These are phyloP conservation scores for Amanita pseudoporphyria DNA, from an alignment of 768 basidiomycete genomes.

Conservation along the genomic window DNA sequence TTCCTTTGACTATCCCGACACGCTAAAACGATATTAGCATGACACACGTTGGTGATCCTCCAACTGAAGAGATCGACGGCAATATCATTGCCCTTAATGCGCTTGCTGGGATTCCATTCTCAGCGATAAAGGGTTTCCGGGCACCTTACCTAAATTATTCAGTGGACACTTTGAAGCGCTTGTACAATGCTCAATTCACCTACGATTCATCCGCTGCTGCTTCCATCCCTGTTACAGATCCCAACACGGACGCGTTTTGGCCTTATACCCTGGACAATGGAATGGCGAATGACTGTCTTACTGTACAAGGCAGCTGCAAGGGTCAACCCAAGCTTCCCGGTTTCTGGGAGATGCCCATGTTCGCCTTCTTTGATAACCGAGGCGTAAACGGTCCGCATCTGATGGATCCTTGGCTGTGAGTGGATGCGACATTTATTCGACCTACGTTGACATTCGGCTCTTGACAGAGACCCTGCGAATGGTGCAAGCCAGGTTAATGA, in stretches of 20 bases:
- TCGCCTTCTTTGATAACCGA: constrained; percentile 57
- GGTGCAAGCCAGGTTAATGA: constrained; percentile 43
- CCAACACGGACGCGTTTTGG: constrained; percentile 69
- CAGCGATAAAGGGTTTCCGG: constrained; percentile 60
- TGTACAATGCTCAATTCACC: constrained; percentile 48
- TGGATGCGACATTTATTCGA: constrained; percentile 6
- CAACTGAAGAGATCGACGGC: constrained; percentile 60
- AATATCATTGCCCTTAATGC: constrained; percentile 74
- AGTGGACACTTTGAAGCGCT: constrained; percentile 47
- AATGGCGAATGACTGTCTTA: constrained; percentile 68
- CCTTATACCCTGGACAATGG: constrained; percentile 77
- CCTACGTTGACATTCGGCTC: not conserved
- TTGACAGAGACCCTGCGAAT: constrained; percentile 41
- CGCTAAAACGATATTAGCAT: constrained; percentile 35
- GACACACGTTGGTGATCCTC: constrained; percentile 64
- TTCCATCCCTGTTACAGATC: constrained; percentile 55
- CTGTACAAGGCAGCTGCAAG: constrained; percentile 44
- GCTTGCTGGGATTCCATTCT: constrained; percentile 65
- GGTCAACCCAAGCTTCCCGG: constrained; percentile 67
- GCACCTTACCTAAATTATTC: constrained; percentile 68
- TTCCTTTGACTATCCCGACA: not conserved
- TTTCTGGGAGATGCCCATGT: constrained; percentile 84
- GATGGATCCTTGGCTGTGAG: constrained; percentile 81
- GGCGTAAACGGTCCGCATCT: constrained; percentile 52
- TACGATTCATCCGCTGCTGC: constrained; percentile 63